Evolutionary conservation across 352 stramenopile species (phyloP).

Genomic region (Hyaloperonospora arabidopsidis): DNA sequence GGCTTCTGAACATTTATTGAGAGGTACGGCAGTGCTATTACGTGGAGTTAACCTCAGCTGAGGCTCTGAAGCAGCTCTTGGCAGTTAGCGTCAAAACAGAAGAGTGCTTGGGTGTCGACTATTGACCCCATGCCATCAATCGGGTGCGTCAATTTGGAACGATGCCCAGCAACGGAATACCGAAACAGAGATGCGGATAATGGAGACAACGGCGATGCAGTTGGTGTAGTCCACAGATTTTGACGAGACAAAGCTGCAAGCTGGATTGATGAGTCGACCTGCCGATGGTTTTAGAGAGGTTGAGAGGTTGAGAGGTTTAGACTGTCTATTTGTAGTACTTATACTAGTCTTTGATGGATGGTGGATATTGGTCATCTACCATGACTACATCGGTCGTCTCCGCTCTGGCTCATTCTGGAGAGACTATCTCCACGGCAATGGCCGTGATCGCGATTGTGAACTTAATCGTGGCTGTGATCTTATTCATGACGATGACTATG

Average conservation of each 20-base stretch:
- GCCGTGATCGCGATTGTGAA: too few species aligned
- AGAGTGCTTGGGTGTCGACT: slow-evolving; percentile 28
- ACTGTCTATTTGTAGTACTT: too few species aligned
- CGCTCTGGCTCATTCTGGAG: too few species aligned
- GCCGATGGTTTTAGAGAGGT: too few species aligned
- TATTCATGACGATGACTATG: too few species aligned
- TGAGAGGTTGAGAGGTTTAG: too few species aligned
- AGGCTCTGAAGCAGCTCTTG: slow-evolving; percentile 35
- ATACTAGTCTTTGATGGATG: too few species aligned
- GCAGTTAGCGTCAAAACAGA: slow-evolving; percentile 24
- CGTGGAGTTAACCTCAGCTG: slow-evolving; percentile 35
- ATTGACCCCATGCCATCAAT: slow-evolving; percentile 58
- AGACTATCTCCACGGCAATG: too few species aligned
- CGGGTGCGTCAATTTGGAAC: slow-evolving; percentile 49
- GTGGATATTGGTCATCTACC: too few species aligned
- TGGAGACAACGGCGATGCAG: slow-evolving; percentile 21
- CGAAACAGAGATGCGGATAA: slow-evolving; percentile 23
- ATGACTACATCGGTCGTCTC: too few species aligned
- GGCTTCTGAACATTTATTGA: slow-evolving; percentile 44
- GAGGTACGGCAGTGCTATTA: slow-evolving; percentile 43
- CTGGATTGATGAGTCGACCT: slow-evolving; percentile 17
- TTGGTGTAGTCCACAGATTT: slow-evolving; percentile 21
- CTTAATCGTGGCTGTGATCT: too few species aligned
- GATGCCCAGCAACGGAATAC: slow-evolving; percentile 24
- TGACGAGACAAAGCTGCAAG: slow-evolving; percentile 18